phyloP scores from a whole-genome alignment of 2,329 filamentous ascomycete species.

The Phaeosphaeria sp. region DNA sequence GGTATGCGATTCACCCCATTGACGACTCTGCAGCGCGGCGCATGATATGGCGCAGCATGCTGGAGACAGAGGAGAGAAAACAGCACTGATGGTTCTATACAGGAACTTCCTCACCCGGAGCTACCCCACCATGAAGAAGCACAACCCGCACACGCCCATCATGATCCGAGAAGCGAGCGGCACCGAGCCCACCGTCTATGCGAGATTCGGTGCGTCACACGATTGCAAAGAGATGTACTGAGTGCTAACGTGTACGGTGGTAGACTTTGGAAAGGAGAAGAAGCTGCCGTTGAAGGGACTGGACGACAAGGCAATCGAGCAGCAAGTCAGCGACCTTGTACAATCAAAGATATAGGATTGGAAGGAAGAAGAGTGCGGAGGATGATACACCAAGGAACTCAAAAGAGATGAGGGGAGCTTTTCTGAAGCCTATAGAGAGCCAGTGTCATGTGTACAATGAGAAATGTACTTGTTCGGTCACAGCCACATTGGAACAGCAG shows the following conservation, averaged over 20 bases:
- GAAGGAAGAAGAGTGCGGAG: background rate
- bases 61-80: background rate
- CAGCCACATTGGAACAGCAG: background rate
- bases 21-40: background rate
- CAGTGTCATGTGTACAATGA: slow-evolving; percentile 30
- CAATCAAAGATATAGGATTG: slow-evolving; percentile 47
- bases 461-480: slow-evolving; percentile 20
- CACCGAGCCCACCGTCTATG: slow-evolving; percentile 84
- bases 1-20: slow-evolving; percentile 61
- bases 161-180: slow-evolving; percentile 90
- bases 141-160: slow-evolving; percentile 93
- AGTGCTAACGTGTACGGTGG: background rate
- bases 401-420: background rate
- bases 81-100: slow-evolving; percentile 2
- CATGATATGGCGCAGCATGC: background rate
- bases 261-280: slow-evolving; percentile 73
- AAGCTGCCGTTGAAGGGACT: slow-evolving; percentile 69
- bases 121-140: slow-evolving; percentile 99
- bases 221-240: background rate
- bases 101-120: slow-evolving; percentile 89
- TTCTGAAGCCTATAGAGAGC: background rate
- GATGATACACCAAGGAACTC: slow-evolving; percentile 1
- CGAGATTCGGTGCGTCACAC: slow-evolving; percentile 78
- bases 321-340: slow-evolving; percentile 68
- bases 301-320: slow-evolving; percentile 74